Conservation (phyloP, 495 filamentous ascomycete species). For the Penicillium mononematosum region DNA sequence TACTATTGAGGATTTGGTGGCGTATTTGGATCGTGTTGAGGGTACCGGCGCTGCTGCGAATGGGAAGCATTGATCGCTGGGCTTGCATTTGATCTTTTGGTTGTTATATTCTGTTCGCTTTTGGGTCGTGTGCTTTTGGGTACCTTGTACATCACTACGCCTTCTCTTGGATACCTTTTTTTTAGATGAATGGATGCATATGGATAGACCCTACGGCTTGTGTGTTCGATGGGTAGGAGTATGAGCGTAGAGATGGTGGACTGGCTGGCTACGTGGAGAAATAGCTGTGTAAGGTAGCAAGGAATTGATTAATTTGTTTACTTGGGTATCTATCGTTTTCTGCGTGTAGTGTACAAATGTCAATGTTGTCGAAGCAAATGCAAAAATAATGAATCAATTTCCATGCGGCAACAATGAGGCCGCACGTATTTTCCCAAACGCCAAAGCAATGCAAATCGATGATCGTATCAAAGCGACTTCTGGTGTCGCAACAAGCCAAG, state of each 20-base stretch:
- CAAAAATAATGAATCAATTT: neutral
- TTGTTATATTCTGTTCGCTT: slow-evolving; percentile 13
- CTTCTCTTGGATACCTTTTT: slow-evolving; percentile 21
- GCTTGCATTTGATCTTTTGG: neutral
- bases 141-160: slow-evolving; percentile 23
- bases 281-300: neutral
- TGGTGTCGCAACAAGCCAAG: neutral
- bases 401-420: neutral
- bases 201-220: slow-evolving; percentile 4
- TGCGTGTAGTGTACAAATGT: slow-evolving; percentile 21
- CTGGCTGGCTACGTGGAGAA: neutral
- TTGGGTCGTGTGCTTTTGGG: slow-evolving; percentile 13
- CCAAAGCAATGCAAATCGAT: slow-evolving; percentile 24
- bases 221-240: neutral
- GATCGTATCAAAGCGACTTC: neutral
- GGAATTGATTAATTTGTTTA: slow-evolving; percentile 14
- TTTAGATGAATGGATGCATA: slow-evolving; percentile 24
- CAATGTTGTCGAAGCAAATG: neutral
- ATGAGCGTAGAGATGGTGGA: neutral
- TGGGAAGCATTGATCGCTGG: slow-evolving; percentile 36
- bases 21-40: slow-evolving; percentile 64
- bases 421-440: slow-evolving; percentile 15
- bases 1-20: slow-evolving; percentile 88
- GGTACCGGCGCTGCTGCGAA: slow-evolving; percentile 30
- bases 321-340: slow-evolving; percentile 35